These are phyloP conservation scores for Aspergillus arachidicola DNA, from an alignment of 2,329 filamentous ascomycete species.

Conservation along the genomic window DNA sequence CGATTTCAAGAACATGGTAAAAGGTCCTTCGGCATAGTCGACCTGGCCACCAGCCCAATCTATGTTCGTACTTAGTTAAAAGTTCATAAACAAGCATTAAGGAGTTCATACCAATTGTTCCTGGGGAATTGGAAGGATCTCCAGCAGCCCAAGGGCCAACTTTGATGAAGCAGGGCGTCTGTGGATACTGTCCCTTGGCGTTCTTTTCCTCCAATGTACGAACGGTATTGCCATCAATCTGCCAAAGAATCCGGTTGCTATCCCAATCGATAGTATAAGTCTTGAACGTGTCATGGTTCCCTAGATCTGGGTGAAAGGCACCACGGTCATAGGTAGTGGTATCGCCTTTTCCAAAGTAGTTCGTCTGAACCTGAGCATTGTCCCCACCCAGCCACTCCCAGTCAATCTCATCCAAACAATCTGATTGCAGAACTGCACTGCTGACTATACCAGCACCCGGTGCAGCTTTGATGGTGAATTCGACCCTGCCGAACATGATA, in stretches of 20 bases:
- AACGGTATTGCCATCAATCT: slow-evolving; percentile 74
- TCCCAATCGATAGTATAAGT: slow-evolving; percentile 96
- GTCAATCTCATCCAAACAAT: slow-evolving; percentile 93
- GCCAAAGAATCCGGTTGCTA: slow-evolving; percentile 79
- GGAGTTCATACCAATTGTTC: slow-evolving; percentile 66
- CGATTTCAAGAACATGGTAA: slow-evolving; percentile 78
- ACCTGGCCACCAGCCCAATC: slow-evolving; percentile 85
- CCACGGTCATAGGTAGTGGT: slow-evolving; percentile 83
- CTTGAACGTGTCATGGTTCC: slow-evolving; percentile 75
- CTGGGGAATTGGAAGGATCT: slow-evolving; percentile 73
- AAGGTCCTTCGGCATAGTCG: slow-evolving; percentile 81
- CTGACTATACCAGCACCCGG: slow-evolving; percentile 91
- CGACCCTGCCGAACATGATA: slow-evolving; percentile 97
- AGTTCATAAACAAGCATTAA: neutral
- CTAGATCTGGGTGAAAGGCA: slow-evolving; percentile 69
- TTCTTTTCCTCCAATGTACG: slow-evolving; percentile 71
- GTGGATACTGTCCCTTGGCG: slow-evolving; percentile 72
- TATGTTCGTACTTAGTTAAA: slow-evolving; percentile 24
- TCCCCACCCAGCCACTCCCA: slow-evolving; percentile 92
- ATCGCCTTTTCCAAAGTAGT: slow-evolving; percentile 94
- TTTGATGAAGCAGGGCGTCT: slow-evolving; percentile 93
- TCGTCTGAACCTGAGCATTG: slow-evolving; percentile 79
- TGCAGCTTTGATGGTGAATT: slow-evolving; percentile 81
- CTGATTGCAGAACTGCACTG: slow-evolving; percentile 86
- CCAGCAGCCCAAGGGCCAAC: slow-evolving; percentile 92